Conservation (phyloP, 805 yeast genomes). For the Cyberlindnera samutprakarnensis region DNA sequence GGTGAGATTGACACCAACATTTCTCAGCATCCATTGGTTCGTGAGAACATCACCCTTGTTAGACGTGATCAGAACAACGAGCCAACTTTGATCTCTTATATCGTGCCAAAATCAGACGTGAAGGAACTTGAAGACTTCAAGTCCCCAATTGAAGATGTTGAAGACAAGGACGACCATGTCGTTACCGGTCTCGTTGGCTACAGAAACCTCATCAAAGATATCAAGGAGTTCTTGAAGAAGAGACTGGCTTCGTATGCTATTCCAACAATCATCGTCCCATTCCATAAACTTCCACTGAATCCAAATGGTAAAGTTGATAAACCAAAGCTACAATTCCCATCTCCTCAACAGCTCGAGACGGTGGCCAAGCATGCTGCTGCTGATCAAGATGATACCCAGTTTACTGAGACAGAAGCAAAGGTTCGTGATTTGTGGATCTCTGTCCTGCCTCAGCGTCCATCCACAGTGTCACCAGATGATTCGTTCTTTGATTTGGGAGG, state of each 20-base stretch:
- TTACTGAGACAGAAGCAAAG: slow-evolving; percentile 56
- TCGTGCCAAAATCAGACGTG: slow-evolving; percentile 70
- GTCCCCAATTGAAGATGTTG: slow-evolving; percentile 36
- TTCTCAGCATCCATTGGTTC: slow-evolving; percentile 85
- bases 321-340: slow-evolving; percentile 94
- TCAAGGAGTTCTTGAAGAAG: slow-evolving; percentile 76
- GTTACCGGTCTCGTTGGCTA: slow-evolving; percentile 75
- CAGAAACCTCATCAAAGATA: slow-evolving; percentile 68
- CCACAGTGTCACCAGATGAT: slow-evolving; percentile 67
- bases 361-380: slow-evolving; percentile 49
- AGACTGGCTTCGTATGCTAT: slow-evolving; percentile 90
- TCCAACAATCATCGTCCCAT: slow-evolving; percentile 86
- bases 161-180: slow-evolving; percentile 47
- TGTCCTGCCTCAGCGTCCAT: slow-evolving; percentile 80
- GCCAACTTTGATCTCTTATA: slow-evolving; percentile 81
- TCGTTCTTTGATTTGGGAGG: slow-evolving; percentile 98
- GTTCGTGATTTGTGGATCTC: slow-evolving; percentile 80
- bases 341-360: slow-evolving; percentile 71
- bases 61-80: slow-evolving; percentile 90
- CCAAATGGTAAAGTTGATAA: slow-evolving; percentile 99
- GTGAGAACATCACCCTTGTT: slow-evolving; percentile 90
- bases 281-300: slow-evolving; percentile 80
- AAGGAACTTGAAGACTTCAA: slow-evolving; percentile 36
- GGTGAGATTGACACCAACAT: slow-evolving; percentile 98
- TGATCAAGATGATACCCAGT: slow-evolving; percentile 40